Evolutionary conservation across 1,284 basidiomycete genomes (phyloP).

Genomic region (Serendipita sp.): DNA sequence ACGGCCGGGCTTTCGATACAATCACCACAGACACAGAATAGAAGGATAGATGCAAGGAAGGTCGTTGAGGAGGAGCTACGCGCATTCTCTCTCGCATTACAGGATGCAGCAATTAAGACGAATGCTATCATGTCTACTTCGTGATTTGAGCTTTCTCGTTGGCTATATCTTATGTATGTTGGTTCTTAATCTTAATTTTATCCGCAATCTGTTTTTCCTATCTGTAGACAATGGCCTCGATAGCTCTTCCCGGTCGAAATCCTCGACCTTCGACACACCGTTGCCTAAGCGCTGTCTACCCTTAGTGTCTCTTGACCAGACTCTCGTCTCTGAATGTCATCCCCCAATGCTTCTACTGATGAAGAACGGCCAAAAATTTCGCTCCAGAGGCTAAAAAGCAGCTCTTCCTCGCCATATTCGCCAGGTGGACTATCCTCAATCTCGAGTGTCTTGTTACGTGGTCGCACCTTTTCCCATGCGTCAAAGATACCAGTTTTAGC

Average conservation of each 20-base stretch:
- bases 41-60: slow-evolving; percentile 45
- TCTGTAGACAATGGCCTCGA: not conserved
- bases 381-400: no score
- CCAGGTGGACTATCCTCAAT: not conserved
- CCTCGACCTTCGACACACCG: no score
- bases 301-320: not conserved
- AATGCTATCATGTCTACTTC: slow-evolving; percentile 58
- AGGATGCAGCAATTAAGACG: slow-evolving; percentile 56
- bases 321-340: not conserved
- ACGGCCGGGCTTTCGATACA: slow-evolving; percentile 20
- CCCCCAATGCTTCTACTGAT: not conserved
- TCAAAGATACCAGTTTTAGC: not conserved
- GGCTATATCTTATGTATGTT: not conserved
- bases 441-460: not conserved
- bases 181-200: not conserved
- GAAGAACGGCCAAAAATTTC: not conserved
- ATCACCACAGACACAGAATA: slow-evolving; percentile 20
- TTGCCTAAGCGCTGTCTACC: not conserved
- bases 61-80: slow-evolving; percentile 59
- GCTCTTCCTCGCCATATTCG: not conserved
- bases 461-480: not conserved
- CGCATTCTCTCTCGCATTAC: slow-evolving; percentile 54
- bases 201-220: not conserved
- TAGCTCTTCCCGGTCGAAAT: not conserved
- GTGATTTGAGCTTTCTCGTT: slow-evolving; percentile 12